Percentiles rank a stretch among this genome's conserved stretches.
Evolutionary conservation across 768 basidiomycete species (phyloP).

Genomic region (Saitozyma sp.): DNA sequence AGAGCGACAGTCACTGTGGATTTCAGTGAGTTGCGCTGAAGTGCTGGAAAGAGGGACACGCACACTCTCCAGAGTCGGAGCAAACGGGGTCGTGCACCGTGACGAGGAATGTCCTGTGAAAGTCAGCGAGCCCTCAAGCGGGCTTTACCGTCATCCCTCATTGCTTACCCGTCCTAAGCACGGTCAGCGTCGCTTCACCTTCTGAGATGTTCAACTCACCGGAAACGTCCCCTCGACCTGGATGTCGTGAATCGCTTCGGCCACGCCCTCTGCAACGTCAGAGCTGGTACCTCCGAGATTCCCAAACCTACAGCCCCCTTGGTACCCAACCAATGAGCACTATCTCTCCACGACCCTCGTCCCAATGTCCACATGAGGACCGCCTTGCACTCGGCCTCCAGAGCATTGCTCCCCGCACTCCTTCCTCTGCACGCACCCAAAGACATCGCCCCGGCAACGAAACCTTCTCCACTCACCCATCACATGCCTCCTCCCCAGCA

Average conservation of each 20-base stretch:
- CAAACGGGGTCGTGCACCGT: slow-evolving; percentile 95
- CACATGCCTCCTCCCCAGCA: slow-evolving; percentile 87
- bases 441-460: background rate
- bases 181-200: slow-evolving; percentile 1
- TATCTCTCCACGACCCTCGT: too few species aligned
- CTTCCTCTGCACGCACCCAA: background rate
- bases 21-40: background rate
- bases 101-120: slow-evolving; percentile 71
- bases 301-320: too few species aligned
- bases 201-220: slow-evolving; percentile 62
- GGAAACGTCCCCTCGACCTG: slow-evolving; percentile 91
- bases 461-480: slow-evolving; percentile 54
- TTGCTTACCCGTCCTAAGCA: slow-evolving; percentile 30
- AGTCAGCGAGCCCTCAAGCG: background rate
- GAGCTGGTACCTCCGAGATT: too few species aligned
- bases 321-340: too few species aligned
- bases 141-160: background rate
- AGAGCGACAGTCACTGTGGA: slow-evolving; percentile 67
- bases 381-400: background rate
- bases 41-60: slow-evolving; percentile 12
- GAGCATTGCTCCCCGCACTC: background rate
- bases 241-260: slow-evolving; percentile 73
- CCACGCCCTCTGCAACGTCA: slow-evolving; percentile 58
- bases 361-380: background rate
- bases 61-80: slow-evolving; percentile 69